Evolutionary conservation across 805 yeast species (phyloP).

Genomic region (Yamadazyma olivae): DNA sequence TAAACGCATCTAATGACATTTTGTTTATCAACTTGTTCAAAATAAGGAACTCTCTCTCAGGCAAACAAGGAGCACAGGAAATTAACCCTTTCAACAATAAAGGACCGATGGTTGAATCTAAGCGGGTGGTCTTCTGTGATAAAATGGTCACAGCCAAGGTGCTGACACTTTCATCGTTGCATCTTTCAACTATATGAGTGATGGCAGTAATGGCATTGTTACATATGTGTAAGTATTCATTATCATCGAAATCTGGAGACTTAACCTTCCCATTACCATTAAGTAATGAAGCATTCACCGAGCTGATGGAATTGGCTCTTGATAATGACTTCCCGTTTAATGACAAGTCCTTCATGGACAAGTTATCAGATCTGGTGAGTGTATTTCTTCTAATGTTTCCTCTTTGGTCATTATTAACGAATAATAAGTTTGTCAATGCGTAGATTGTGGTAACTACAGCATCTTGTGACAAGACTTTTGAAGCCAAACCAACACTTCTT

Average conservation of each 20-base stretch:
- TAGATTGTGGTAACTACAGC: constrained; percentile 81
- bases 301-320: constrained; percentile 2
- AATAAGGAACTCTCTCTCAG: constrained; percentile 66
- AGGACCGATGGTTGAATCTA: constrained; percentile 51
- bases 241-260: constrained; percentile 20
- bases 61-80: constrained; percentile 56
- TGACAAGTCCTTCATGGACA: constrained; percentile 13
- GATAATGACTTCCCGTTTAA: constrained; percentile 4
- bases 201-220: constrained; percentile 69
- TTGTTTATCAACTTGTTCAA: constrained; percentile 56
- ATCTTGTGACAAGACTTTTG: constrained; percentile 72
- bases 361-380: constrained; percentile 19
- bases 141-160: constrained; percentile 78
- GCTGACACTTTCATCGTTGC: constrained; percentile 69
- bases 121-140: constrained; percentile 63
- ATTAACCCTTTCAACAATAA: constrained; percentile 61
- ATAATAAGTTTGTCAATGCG: constrained; percentile 71
- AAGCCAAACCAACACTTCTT: constrained; percentile 58
- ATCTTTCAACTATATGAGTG: constrained; percentile 60
- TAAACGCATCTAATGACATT: constrained; percentile 43
- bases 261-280: background rate
- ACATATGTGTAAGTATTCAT: constrained; percentile 42
- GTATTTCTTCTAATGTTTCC: constrained; percentile 24
- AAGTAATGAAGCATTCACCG: constrained; percentile 9
- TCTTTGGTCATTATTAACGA: constrained; percentile 46